Base-by-base conservation (phyloP, 345 rosid genomes). In the Noccaea caerulescens region DNA sequence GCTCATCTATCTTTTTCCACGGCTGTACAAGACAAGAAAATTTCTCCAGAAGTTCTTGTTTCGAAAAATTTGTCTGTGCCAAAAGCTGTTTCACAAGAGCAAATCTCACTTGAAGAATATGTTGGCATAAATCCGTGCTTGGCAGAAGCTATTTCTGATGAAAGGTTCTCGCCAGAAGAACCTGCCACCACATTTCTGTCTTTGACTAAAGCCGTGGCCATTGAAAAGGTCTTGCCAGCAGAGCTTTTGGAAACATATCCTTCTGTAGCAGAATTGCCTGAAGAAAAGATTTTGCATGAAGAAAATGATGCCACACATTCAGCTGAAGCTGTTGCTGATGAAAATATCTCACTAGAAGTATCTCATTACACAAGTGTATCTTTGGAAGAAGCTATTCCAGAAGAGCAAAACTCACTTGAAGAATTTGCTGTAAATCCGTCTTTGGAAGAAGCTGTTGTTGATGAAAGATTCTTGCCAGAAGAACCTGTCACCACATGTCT, bases 71-170 rank as follows among this genome's bases (percentile, higher is more conserved):
- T 65, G 42, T 20, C 38, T 66, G 52, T n/a, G 32, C 14, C 61
- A 32, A 41, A 74, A 59, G 54, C 14, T 66, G 47, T 10, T 66
- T 49, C 36, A 38, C 61, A 73, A 39, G 54, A 66, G 27, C 10
- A 23, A 51, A 33, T 18, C 30, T 51, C 56, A n/a, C 46, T 4
- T 10, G 13, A 73, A n/a, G 66, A 73, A 57, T 39, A 4, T 64
- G 59, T 36, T 56, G 72, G 44, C 27, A 9, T 57, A 39, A 12
- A 55, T 63, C 57, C 70, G 6, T 55, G 18, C 55, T 3, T 66
- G 61, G 72, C 16, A 38, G 53, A 73, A 73, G 38, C 60, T 58
- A 32, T 23, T 58, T 44, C 66, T 49, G 66, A 66, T 66, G 77
- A 42, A 66, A 66, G 53, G 45, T 38, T 58, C 38, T 59, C 51